phyloP scores from a whole-genome alignment of 208 protist genomes.

The Angomonas deanei region DNA sequence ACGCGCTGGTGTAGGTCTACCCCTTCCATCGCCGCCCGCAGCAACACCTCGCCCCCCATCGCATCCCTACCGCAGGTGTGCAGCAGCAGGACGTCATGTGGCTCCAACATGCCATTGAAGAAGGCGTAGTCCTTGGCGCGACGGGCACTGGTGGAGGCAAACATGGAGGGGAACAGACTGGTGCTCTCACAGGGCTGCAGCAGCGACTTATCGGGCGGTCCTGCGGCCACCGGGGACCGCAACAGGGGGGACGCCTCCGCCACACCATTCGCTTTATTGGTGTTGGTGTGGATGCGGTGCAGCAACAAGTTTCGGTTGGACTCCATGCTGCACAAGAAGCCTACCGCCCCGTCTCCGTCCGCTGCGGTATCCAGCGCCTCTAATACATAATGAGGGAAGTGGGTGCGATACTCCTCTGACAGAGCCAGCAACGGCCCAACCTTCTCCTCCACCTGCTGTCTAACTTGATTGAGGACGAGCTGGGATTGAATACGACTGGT shows the following conservation, averaged over 20 bases:
- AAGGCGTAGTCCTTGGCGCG: not conserved
- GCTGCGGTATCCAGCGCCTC: not conserved
- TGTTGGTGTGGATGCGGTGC: conserved; percentile 6
- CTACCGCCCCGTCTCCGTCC: not conserved
- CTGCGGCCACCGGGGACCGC: not conserved
- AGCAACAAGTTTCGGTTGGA: not conserved
- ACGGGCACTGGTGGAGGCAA: not conserved
- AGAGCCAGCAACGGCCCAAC: not conserved
- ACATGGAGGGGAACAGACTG: not conserved
- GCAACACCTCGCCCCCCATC: conserved; percentile 23
- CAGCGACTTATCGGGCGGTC: not conserved
- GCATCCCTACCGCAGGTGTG: conserved; percentile 19
- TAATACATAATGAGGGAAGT: not conserved
- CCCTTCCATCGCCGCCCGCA: conserved; percentile 31
- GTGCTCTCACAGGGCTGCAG: not conserved
- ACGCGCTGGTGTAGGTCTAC: conserved; percentile 25
- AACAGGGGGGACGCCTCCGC: not conserved
- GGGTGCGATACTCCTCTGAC: not conserved
- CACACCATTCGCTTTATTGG: not conserved
- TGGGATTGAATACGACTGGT: not conserved
- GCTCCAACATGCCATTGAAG: conserved; percentile 18
- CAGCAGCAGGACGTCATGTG: conserved; percentile 29
- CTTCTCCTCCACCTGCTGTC: conserved; percentile 1
- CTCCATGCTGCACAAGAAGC: not conserved
- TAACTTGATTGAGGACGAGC: not conserved